Evolutionary conservation across 441 rosid species (phyloP).

Genomic region (Gossypium trilobum): DNA sequence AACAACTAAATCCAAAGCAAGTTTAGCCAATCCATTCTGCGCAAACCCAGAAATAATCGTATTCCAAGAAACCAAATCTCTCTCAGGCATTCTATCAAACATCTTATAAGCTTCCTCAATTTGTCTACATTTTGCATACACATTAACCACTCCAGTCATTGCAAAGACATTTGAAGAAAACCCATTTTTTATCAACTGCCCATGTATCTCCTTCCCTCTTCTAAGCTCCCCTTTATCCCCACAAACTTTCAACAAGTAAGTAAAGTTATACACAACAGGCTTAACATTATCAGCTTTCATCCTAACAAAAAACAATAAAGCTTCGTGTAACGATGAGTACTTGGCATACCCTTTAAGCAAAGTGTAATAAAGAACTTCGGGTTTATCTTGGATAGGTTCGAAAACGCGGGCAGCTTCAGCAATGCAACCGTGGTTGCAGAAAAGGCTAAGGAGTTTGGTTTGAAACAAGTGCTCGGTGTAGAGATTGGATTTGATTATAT

Average conservation of each 20-base stretch:
- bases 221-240: conserved; percentile 50
- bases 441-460: conserved; percentile 75
- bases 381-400: conserved; percentile 44
- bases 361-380: conserved; percentile 64
- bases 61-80: conserved; percentile 84
- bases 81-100: conserved; percentile 78
- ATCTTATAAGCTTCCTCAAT: conserved; percentile 51
- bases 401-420: conserved; percentile 66
- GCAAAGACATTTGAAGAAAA: conserved; percentile 50
- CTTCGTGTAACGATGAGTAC: conserved; percentile 40
- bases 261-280: conserved; percentile 69
- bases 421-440: conserved; percentile 57
- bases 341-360: conserved; percentile 75
- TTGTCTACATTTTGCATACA: conserved; percentile 59
- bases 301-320: conserved; percentile 44
- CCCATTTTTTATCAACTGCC: conserved; percentile 54
- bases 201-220: conserved; percentile 70
- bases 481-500: conserved; percentile 56
- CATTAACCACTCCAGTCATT: conserved; percentile 62
- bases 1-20: conserved; percentile 48
- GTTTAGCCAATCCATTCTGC: conserved; percentile 56
- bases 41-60: conserved; percentile 70
- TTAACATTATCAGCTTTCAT: conserved; percentile 55
- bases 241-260: conserved; percentile 63
- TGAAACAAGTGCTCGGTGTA: conserved; percentile 50